Evolutionary conservation across 768 basidiomycete species (phyloP).

Genomic region (Boletus rex-veris): DNA sequence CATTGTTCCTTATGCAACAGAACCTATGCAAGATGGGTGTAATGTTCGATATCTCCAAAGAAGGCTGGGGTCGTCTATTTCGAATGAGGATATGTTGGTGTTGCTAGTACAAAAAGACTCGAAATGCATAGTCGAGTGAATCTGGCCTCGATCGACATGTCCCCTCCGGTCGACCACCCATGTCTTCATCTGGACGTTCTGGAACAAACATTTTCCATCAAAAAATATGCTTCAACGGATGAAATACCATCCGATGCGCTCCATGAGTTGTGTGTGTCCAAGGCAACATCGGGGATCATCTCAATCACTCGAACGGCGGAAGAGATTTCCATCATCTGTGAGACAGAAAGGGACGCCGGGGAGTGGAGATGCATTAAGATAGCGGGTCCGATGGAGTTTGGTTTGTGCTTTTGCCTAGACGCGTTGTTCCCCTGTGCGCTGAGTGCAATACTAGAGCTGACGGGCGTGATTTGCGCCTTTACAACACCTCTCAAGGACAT

Average conservation of each 20-base stretch:
- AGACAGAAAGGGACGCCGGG: slow-evolving; percentile 38
- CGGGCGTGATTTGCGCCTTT: slow-evolving; percentile 54
- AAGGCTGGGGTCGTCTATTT: neutral
- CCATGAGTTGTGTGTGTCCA: slow-evolving; percentile 28
- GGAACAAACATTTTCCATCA: slow-evolving; percentile 42
- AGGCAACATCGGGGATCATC: slow-evolving; percentile 37
- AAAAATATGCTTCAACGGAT: slow-evolving; percentile 36
- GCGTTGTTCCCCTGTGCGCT: neutral
- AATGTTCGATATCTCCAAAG: slow-evolving; percentile 47
- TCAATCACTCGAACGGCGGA: slow-evolving; percentile 58
- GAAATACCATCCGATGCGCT: slow-evolving; percentile 30
- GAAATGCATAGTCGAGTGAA: neutral
- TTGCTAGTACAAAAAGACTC: neutral
- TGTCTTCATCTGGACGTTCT: slow-evolving; percentile 49
- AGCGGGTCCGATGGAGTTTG: slow-evolving; percentile 63
- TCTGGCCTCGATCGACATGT: slow-evolving; percentile 18
- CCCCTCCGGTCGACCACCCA: slow-evolving; percentile 45
- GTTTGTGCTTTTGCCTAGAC: slow-evolving; percentile 28
- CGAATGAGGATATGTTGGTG: neutral
- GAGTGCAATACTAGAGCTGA: slow-evolving; percentile 40
- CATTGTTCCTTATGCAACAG: neutral
- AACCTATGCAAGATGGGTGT: neutral
- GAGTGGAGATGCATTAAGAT: slow-evolving; percentile 62
- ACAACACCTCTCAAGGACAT: slow-evolving; percentile 51
- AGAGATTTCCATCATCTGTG: slow-evolving; percentile 59